Evolutionary conservation across 257 asterid genomes (phyloP).

Genomic region (Solanum gandarillasii): DNA sequence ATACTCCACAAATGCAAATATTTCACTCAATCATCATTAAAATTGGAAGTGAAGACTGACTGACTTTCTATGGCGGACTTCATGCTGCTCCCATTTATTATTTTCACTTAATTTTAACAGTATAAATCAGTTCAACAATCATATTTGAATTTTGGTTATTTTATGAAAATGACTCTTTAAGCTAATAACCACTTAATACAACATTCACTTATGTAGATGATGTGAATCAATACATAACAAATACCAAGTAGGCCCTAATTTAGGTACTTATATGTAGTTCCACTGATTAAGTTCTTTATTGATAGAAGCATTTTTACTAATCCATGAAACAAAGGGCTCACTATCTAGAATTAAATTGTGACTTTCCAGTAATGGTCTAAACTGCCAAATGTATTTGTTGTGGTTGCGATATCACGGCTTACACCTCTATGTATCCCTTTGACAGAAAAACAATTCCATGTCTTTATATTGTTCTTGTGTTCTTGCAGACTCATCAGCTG

Average conservation of each 20-base stretch:
- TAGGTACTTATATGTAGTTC: neutral
- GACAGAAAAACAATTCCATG: neutral
- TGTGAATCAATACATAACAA: neutral
- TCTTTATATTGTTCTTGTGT: neutral
- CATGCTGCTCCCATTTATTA: neutral
- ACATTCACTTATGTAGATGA: neutral
- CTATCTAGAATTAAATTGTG: neutral
- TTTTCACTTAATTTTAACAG: neutral
- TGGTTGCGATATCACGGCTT: neutral
- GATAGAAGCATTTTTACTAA: neutral
- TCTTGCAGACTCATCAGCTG: constrained; percentile 75
- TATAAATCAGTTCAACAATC: neutral
- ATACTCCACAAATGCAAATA: neutral
- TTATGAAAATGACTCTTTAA: neutral
- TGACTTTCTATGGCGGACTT: neutral
- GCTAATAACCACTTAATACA: neutral
- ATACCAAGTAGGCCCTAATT: neutral
- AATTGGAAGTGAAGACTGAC: neutral
- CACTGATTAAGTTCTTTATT: neutral
- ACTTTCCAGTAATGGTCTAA: neutral
- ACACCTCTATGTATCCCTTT: neutral
- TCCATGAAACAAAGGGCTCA: neutral
- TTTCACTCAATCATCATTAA: neutral
- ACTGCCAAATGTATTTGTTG: neutral
- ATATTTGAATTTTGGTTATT: neutral